phyloP scores from a whole-genome alignment of 495 filamentous ascomycete species.

The Aspergillus affinis region DNA sequence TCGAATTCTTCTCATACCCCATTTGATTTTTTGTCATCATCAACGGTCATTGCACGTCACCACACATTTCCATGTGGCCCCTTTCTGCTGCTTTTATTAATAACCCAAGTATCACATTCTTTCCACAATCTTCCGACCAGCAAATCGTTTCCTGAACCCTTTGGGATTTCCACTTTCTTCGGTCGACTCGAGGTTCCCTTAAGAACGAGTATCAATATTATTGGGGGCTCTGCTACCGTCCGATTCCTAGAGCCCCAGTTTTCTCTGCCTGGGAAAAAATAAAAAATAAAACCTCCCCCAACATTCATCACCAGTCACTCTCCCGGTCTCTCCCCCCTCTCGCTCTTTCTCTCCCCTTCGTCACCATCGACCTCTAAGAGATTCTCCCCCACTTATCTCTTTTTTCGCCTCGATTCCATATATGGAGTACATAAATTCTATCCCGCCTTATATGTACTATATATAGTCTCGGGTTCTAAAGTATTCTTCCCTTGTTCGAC shows the following conservation, averaged over 20 bases:
- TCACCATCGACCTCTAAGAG: not conserved
- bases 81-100: conserved; percentile 24
- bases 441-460: not conserved
- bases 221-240: conserved; percentile 20
- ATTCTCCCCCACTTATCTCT: conserved; percentile 1
- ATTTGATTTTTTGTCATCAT: conserved; percentile 9
- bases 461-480: conserved; percentile 1
- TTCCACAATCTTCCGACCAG: conserved; percentile 25
- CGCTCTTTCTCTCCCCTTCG: not conserved
- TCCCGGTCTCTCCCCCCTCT: conserved; percentile 12
- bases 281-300: conserved; percentile 13
- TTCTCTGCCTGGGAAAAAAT: conserved; percentile 2
- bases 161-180: conserved; percentile 19
- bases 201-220: conserved; percentile 11
- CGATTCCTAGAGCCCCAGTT: conserved; percentile 13
- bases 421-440: not conserved
- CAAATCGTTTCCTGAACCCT: conserved; percentile 6
- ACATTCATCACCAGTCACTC: conserved; percentile 19
- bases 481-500: not conserved
- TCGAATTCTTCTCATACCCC: conserved; percentile 8
- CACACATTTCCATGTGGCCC: conserved; percentile 22
- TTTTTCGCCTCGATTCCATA: conserved; percentile 1
- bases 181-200: conserved; percentile 2
- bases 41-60: conserved; percentile 20
- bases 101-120: conserved; percentile 23